Evolutionary conservation across 345 rosid species (phyloP), one percentile per base, ranked within the genome.

Genomic region (Crucihimalaya himalaica): DNA sequence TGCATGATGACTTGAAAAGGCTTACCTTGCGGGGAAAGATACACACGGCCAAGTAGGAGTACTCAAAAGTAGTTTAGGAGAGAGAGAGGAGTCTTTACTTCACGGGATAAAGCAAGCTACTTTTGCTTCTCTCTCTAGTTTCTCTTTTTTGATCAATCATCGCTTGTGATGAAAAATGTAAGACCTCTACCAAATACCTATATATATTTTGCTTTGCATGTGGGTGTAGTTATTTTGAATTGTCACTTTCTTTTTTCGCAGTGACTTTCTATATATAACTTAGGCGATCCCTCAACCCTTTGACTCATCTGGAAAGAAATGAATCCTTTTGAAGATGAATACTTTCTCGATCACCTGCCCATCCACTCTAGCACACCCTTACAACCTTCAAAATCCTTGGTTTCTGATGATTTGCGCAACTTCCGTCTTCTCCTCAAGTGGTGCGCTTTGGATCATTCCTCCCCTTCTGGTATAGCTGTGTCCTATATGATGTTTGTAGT

Each of bases 391-490:
- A 79, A 76, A 63, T 71, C 84, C n/a, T 34, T 70, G n/a, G 74
- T 76, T 51, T 54, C 57, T 0, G 87, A 88, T 43, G 90, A 86
- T 68, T 80, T 86, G 11, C 78, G 63, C 52, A 76, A 64, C 72
- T 91, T 89, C 43, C 86, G 86, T 16, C 50, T 83, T 15, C 76
- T 90, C 71, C 92, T 91, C 39, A 81, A 72, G 63, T 87, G 86
- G 87, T 87, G 88, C 6, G 85, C 91, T 2, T 84, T 91, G 27
- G 88, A 91, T 56, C 97, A 91, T 78, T 84, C 93, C 54, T 71
- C 95, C 21, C 56, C 74, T 73, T 6, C 28, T 2, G 89, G 91
- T 21, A 87, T 64, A 75, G 69, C 52, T 51, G 15, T 87, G n/a
- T 89, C 96, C 5, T 81, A 80, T 66, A 31, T 80, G 78, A 58